These are phyloP conservation scores for Pythium guiyangense DNA, from an alignment of 352 stramenopile species.

Conservation along the genomic window DNA sequence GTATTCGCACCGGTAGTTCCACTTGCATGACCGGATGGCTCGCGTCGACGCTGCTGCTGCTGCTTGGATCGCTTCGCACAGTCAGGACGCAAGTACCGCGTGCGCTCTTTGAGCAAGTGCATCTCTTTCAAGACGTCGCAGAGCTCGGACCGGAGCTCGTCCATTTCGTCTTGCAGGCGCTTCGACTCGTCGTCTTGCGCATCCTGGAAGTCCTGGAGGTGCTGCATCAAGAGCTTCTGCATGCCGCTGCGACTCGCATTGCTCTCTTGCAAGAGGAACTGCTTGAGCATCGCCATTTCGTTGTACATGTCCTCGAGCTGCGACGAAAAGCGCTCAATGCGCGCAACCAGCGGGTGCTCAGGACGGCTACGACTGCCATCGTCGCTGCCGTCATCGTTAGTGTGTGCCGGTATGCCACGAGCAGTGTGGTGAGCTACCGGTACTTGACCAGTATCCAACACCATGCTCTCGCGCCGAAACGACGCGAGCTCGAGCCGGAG, in stretches of 20 bases:
- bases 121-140: slow-evolving; percentile 62
- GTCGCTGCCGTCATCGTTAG: background rate
- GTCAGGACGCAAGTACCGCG: slow-evolving; percentile 52
- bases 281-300: slow-evolving; percentile 53
- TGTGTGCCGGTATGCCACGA: too few species aligned
- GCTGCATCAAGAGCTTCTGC: slow-evolving; percentile 37
- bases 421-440: too few species aligned
- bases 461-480: background rate
- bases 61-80: background rate
- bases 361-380: background rate
- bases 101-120: slow-evolving; percentile 62
- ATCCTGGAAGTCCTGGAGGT: slow-evolving; percentile 44
- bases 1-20: background rate
- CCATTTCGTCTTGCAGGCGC: slow-evolving; percentile 52
- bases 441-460: too few species aligned
- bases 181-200: slow-evolving; percentile 49
- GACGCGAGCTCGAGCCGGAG: slow-evolving; percentile 19
- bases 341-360: slow-evolving; percentile 1
- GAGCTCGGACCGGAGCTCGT: slow-evolving; percentile 60
- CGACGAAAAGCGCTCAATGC: slow-evolving; percentile 39
- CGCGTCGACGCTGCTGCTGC: background rate
- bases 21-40: background rate
- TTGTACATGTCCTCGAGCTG: slow-evolving; percentile 41
- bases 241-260: slow-evolving; percentile 38
- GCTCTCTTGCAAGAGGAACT: slow-evolving; percentile 46